phyloP scores from a whole-genome alignment of 176 grass and related monocot species.

The Oryza australiensis region DNA sequence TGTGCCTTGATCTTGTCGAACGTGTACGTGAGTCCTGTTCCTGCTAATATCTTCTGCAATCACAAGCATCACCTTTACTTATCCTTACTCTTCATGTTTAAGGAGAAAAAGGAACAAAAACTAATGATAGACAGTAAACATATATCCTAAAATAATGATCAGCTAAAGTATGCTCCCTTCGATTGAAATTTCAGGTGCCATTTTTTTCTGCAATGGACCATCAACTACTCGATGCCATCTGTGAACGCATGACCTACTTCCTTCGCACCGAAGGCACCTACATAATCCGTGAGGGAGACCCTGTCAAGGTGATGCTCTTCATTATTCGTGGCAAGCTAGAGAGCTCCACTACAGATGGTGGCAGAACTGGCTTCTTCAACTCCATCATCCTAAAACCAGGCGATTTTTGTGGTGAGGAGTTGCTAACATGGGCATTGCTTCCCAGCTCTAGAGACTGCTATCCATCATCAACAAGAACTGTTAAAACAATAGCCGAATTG shows the following conservation, averaged over 20 bases:
- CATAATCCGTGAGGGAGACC: slow-evolving; percentile 47
- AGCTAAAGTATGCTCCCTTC: neutral
- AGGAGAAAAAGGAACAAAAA: neutral
- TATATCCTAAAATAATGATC: neutral
- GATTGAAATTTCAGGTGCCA: slow-evolving; percentile 39
- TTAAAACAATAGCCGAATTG: slow-evolving; percentile 30
- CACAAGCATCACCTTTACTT: neutral
- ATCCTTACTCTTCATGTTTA: slow-evolving; percentile 7
- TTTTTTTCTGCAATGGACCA: slow-evolving; percentile 56
- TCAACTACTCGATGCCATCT: slow-evolving; percentile 45
- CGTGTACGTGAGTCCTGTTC: slow-evolving; percentile 29
- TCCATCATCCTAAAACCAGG: slow-evolving; percentile 46
- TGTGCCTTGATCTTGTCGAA: slow-evolving; percentile 56
- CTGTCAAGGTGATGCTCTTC: slow-evolving; percentile 48
- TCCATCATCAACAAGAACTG: slow-evolving; percentile 44
- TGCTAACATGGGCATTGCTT: slow-evolving; percentile 51
- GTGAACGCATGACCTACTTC: slow-evolving; percentile 37
- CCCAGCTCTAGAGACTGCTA: slow-evolving; percentile 11
- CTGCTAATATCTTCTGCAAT: neutral
- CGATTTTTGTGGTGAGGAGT: slow-evolving; percentile 54
- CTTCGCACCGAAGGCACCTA: slow-evolving; percentile 37
- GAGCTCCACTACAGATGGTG: slow-evolving; percentile 39
- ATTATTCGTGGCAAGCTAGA: slow-evolving; percentile 39
- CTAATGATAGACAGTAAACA: neutral
- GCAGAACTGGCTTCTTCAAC: slow-evolving; percentile 45